A percentile compares a stretch with the other conserved stretches of the same genome.
These are phyloP conservation scores for Saccharomycodes ludwigii DNA, from an alignment of 805 yeast species.

Conservation along the genomic window DNA sequence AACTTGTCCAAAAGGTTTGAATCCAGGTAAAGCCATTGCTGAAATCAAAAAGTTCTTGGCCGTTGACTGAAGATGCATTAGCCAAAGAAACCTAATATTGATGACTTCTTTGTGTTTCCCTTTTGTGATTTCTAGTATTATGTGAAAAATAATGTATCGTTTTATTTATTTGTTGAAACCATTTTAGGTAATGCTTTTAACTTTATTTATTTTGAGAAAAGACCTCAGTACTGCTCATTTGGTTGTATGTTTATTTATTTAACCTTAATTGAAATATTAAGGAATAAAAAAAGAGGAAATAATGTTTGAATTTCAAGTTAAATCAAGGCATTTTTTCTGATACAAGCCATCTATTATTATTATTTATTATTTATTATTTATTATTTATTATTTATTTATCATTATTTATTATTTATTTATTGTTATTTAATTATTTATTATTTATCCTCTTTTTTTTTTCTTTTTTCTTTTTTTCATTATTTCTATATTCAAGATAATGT, in stretches of 20 bases:
- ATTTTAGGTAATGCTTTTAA: not conserved
- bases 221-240: not conserved
- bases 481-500: too few species aligned
- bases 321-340: not conserved
- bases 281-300: not conserved
- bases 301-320: not conserved
- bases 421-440: conserved; percentile 1
- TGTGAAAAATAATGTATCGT: too few species aligned
- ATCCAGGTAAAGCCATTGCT: conserved; percentile 96
- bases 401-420: too few species aligned
- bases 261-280: not conserved
- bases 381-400: not conserved
- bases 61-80: conserved; percentile 39
- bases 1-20: conserved; percentile 97
- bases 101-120: not conserved
- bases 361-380: not conserved
- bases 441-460: too few species aligned
- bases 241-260: not conserved
- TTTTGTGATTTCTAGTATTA: too few species aligned
- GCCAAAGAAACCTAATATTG: not conserved
- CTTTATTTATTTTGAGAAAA: too few species aligned
- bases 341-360: not conserved
- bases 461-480: not conserved
- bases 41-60: conserved; percentile 92
- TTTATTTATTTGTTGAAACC: conserved; percentile 2